Evolutionary conservation across 2,329 filamentous ascomycete species (phyloP).

Genomic region (Ophiostoma ips): DNA sequence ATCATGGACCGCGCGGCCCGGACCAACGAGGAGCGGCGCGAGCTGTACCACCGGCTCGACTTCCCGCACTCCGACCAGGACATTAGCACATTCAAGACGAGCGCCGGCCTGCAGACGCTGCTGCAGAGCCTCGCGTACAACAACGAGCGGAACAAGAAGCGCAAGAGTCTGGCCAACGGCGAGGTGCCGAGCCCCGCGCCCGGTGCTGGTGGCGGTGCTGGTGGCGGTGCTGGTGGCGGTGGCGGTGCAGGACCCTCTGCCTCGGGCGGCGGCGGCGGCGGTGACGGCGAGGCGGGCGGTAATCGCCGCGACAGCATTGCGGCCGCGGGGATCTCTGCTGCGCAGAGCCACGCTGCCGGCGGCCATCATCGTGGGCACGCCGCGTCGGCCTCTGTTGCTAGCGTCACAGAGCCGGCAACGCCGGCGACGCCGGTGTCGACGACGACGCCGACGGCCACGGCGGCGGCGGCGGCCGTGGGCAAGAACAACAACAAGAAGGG

Average conservation of each 20-base stretch:
- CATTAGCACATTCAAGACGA: constrained; percentile 66
- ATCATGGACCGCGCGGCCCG: constrained; percentile 77
- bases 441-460: not conserved
- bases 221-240: not conserved
- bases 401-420: constrained; percentile 11
- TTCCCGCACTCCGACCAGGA: constrained; percentile 59
- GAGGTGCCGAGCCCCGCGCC: constrained; percentile 33
- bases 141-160: constrained; percentile 81
- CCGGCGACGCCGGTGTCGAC: constrained; percentile 1
- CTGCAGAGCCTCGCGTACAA: constrained; percentile 63
- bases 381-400: constrained; percentile 24
- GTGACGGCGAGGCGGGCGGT: constrained; percentile 19
- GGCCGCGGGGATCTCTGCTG: constrained; percentile 22
- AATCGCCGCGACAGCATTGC: constrained; percentile 40
- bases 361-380: constrained; percentile 10
- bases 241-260: not conserved
- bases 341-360: constrained; percentile 8
- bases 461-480: not conserved
- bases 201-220: constrained; percentile 15
- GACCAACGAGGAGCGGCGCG: constrained; percentile 75
- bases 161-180: constrained; percentile 52
- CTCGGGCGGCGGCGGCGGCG: constrained; percentile 16
- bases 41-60: constrained; percentile 77
- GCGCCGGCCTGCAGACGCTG: constrained; percentile 62
- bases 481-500: constrained; percentile 36